Conservation (phyloP, 495 filamentous ascomycete species). For the Jackrogersella multiformis region DNA sequence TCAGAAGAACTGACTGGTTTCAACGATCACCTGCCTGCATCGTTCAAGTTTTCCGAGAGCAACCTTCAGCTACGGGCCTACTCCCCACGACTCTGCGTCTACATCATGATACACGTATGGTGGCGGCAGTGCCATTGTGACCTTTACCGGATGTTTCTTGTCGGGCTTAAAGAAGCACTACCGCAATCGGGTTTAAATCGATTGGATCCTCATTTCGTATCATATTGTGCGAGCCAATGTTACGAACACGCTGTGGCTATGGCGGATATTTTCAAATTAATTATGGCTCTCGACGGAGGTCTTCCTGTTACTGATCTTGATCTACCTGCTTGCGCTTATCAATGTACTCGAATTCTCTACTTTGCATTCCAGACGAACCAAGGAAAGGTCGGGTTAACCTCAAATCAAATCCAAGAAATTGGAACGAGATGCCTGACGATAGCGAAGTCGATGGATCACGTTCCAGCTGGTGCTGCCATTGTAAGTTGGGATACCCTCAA, state of each 20-base stretch:
- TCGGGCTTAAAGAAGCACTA: constrained; percentile 55
- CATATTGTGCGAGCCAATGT: constrained; percentile 50
- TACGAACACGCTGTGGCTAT: constrained; percentile 60
- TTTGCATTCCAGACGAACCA: constrained; percentile 40
- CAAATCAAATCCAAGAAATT: constrained; percentile 45
- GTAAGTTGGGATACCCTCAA: constrained; percentile 45
- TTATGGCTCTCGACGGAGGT: constrained; percentile 51
- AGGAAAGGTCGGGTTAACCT: constrained; percentile 33
- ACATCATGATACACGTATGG: constrained; percentile 61
- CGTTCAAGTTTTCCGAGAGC: constrained; percentile 58
- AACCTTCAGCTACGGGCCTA: constrained; percentile 61
- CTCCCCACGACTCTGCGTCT: constrained; percentile 57
- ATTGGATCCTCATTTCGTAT: constrained; percentile 52
- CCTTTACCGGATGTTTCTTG: constrained; percentile 57
- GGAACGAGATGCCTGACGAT: constrained; percentile 45
- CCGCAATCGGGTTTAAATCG: constrained; percentile 48
- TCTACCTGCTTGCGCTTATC: constrained; percentile 58
- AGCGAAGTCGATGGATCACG: constrained; percentile 45
- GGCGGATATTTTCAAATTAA: constrained; percentile 57
- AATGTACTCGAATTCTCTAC: constrained; percentile 56
- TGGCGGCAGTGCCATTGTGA: constrained; percentile 62
- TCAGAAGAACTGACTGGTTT: constrained; percentile 55
- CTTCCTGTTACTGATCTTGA: constrained; percentile 58
- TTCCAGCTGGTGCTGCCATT: constrained; percentile 51
- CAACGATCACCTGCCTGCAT: constrained; percentile 55